Conservation (phyloP, 2,329 filamentous ascomycete species). For the Cytospora schulzeri region DNA sequence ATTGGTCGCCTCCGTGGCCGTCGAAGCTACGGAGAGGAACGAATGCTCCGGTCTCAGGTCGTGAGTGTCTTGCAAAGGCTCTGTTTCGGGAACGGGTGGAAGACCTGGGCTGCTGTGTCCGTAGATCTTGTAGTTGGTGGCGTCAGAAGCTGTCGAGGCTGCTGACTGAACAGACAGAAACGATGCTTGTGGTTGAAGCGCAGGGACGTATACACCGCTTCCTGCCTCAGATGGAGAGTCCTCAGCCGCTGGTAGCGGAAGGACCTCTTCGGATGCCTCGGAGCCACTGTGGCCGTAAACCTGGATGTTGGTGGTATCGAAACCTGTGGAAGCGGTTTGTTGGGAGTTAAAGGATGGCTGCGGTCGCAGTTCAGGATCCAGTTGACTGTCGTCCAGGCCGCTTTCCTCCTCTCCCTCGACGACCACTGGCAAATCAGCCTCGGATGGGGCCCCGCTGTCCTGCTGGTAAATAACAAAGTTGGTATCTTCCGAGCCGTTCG, state of each 20-base stretch:
- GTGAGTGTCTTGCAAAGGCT: conserved; percentile 12
- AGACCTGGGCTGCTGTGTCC: conserved; percentile 42
- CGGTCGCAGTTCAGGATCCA: conserved; percentile 27
- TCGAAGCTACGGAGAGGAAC: conserved; percentile 41
- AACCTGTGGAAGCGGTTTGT: conserved; percentile 47
- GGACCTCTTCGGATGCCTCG: conserved; percentile 23
- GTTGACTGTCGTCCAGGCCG: conserved; percentile 9
- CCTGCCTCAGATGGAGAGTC: conserved; percentile 12
- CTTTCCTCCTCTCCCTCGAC: not conserved
- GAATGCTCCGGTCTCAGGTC: conserved; percentile 33
- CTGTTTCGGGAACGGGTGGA: conserved; percentile 23
- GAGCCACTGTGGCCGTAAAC: conserved; percentile 48
- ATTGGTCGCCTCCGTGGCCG: conserved; percentile 48
- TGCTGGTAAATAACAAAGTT: conserved; percentile 52
- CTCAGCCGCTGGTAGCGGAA: conserved; percentile 1
- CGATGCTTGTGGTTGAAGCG: conserved; percentile 23
- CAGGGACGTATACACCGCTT: conserved; percentile 17
- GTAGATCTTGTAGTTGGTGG: conserved; percentile 52
- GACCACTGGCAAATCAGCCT: conserved; percentile 4
- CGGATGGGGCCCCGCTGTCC: conserved; percentile 32
- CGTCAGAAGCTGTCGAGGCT: conserved; percentile 48
- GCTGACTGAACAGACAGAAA: conserved; percentile 23
- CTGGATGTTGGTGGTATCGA: conserved; percentile 58
- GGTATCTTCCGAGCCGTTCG: conserved; percentile 47
- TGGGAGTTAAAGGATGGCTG: conserved; percentile 45